Evolutionary conservation across 345 rosid genomes (phyloP), one percentile per base, ranked within the genome.

Genomic region (Rhizophora apiculata): DNA sequence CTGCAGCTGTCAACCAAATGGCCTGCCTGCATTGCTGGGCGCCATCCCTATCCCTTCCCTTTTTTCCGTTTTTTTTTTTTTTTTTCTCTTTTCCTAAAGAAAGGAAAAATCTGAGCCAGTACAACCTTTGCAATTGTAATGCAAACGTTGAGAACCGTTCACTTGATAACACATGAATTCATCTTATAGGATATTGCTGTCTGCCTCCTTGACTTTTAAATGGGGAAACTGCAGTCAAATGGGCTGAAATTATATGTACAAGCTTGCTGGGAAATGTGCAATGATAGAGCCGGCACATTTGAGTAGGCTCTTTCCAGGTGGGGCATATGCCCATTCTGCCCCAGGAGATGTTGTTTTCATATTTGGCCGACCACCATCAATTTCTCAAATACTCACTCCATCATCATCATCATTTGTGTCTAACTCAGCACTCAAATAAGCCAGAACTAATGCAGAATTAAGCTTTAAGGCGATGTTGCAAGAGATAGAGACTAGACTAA

Each of bases 1-100:
- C 65, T 65, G 79, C 76, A 29, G 72, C 78, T 78, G 51, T 81
- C 83, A 76, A 54, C 74, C 71, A 61, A 69, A 60, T 49, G 70
- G 59, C 62, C 71, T 57, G 62, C 69, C 77, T 63, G 65, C 66
- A 43, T 71, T 15, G 57, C 34, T 58, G 70, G 80, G 76, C 20
- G 68, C 63, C 69, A 66, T 21, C 46, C 65, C 74, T 5, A 67
- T 53, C 63, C 67, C 62, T 57, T 49, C 79, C 21, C 48, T 34
- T 48, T 0, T 5, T 19, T 5, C 1, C 4, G 10, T 39, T 10
- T 9, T 39, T 39, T 10, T 39, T 39, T 10, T 9, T 39, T 39
- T 10, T 8, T 37, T 10, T 10, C 0, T 43, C 13, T 43, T 13
- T 43, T 2, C 0, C 3, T 13, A 0, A 43, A 3, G 3, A 43